Evolutionary conservation across 1,284 basidiomycete genomes (phyloP), one percentile per base, ranked within the genome.

Genomic region (Rhodotorula sp.): DNA sequence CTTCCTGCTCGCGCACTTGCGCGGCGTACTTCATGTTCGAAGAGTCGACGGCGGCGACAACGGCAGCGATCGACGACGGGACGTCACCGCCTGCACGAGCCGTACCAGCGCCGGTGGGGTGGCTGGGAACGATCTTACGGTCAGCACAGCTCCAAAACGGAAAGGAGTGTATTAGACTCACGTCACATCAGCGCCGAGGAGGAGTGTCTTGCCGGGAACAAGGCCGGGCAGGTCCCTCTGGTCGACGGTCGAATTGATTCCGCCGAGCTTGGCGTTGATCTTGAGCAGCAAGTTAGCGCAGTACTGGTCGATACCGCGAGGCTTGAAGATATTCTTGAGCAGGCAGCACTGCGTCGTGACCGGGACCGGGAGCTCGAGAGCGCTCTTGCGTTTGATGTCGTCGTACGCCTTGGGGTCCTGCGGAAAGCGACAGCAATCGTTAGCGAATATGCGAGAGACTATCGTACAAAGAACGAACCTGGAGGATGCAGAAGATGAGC

Each of bases 251-350:
- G 81, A 81, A 47, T 83, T 84, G 55, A 81, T 73, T 56, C 83
- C 84, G n/a, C 81, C 81, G 49, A 84, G 80, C 80, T 84, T 84
- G 65, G 79, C 77, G 74, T 82, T 66, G 46, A 70, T 15, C 52
- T 54, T 62, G 52, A 62, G 52, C 7, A 30, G 5, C 22, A 62
- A 39, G 24, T 62, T 62, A 53, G 79, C 81, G 11, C 79, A 79
- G 78, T 83, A 84, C 76, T 84, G 83, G n/a, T 79, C 68, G 48
- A 70, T 58, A 10, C 68, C 68, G n/a, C 52, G 54, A 17, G 44
- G 57, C 47, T 66, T 58, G 39, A 52, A n/a, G 32, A 63, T 39
- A 34, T 70, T 70, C 46, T 60, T 70, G 29, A 52, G 53, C 71
- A 29, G 51, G 51, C n/a, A 29, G 15, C 51, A 52, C 80, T 84